These are phyloP conservation scores for Tricholoma hemisulphureum DNA, from an alignment of 768 basidiomycete species.

Conservation along the genomic window DNA sequence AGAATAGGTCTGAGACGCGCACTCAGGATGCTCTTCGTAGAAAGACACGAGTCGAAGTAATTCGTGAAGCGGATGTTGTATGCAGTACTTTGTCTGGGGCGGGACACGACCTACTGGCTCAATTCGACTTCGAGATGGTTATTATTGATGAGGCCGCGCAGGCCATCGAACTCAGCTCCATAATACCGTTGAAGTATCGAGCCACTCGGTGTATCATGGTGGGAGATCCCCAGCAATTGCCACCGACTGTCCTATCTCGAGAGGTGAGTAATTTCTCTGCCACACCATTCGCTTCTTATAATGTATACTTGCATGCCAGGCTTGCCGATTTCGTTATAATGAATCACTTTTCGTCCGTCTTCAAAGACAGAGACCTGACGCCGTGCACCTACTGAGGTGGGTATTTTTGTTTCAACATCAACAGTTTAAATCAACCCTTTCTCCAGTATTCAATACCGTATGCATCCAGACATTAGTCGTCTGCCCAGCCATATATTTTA, in stretches of 20 bases:
- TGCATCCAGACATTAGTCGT: constrained; percentile 94
- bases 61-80: constrained; percentile 88
- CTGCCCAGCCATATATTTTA: constrained; percentile 92
- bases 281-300: background rate
- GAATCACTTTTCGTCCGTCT: constrained; percentile 92
- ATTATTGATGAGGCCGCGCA: constrained; percentile 99
- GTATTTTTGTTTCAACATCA: constrained; percentile 12
- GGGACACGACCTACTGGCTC: constrained; percentile 82
- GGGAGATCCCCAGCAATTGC: constrained; percentile 94
- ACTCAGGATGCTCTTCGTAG: constrained; percentile 81
- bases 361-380: constrained; percentile 73
- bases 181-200: constrained; percentile 92
- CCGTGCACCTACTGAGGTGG: constrained; percentile 88
- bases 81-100: constrained; percentile 92
- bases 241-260: constrained; percentile 71
- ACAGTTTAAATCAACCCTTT: constrained; percentile 1
- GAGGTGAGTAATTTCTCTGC: constrained; percentile 29
- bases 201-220: constrained; percentile 88
- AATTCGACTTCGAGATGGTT: constrained; percentile 89
- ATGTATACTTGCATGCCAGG: constrained; percentile 37
- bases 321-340: constrained; percentile 72
- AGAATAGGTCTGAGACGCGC: constrained; percentile 75
- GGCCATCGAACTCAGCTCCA: constrained; percentile 88
- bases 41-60: constrained; percentile 68
- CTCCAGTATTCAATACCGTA: constrained; percentile 94